phyloP scores from a whole-genome alignment of 192 early-diverging fungal genomes.

The Coemansia sp. region DNA sequence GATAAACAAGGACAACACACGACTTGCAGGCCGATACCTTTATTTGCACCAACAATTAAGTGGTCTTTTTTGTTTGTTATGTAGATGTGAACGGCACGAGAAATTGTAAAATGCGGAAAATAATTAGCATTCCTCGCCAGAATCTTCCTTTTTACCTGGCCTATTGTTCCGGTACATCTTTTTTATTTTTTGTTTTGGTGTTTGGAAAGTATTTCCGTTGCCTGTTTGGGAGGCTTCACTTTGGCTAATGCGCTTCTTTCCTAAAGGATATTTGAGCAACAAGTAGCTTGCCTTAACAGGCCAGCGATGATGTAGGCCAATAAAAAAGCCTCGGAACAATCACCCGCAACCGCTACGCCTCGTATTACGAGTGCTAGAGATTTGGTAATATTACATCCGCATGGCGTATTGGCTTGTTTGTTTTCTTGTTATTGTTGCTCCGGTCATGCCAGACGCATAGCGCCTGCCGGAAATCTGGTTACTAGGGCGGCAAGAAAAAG shows the following conservation, averaged over 20 bases:
- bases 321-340: background rate
- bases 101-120: background rate
- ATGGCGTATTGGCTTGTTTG: background rate
- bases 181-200: conserved; percentile 5
- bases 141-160: background rate
- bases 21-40: background rate
- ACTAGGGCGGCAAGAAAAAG: background rate
- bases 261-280: conserved; percentile 5
- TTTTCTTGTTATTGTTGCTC: background rate
- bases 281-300: background rate
- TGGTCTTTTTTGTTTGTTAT: background rate
- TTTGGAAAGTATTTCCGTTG: background rate
- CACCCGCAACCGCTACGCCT: background rate
- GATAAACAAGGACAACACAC: background rate
- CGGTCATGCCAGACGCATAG: background rate
- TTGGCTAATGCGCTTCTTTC: background rate
- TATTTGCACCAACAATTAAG: background rate
- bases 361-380: background rate
- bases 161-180: background rate
- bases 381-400: conserved; percentile 4
- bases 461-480: background rate
- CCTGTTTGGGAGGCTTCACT: background rate
- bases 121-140: background rate
- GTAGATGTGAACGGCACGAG: background rate
- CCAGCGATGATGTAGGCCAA: background rate